These are phyloP conservation scores for Arabis hirsuta DNA, from an alignment of 345 rosid species.

Conservation along the genomic window DNA sequence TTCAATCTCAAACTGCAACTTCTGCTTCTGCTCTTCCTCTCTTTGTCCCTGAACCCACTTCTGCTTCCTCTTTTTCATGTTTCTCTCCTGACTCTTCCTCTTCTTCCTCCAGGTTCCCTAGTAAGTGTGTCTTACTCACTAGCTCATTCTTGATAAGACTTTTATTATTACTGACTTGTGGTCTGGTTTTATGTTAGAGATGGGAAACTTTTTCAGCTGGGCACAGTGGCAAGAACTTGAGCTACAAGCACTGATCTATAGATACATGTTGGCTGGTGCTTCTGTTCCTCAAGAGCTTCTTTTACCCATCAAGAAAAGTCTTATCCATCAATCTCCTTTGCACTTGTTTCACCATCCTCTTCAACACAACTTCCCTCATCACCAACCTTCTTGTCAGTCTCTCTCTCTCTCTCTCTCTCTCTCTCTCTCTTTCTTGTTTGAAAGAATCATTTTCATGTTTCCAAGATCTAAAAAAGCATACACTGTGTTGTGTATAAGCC, in stretches of 20 bases:
- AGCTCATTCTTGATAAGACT: background rate
- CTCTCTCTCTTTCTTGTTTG: background rate
- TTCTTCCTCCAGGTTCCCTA: constrained; percentile 51
- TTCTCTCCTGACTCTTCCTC: constrained; percentile 44
- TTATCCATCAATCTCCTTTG: constrained; percentile 46
- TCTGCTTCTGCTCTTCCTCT: constrained; percentile 68
- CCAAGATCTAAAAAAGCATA: constrained; percentile 38
- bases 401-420: background rate
- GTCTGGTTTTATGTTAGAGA: constrained; percentile 47
- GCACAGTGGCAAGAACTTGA: constrained; percentile 91
- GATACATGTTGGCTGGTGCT: constrained; percentile 72
- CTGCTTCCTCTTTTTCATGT: constrained; percentile 57
- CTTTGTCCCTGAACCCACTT: constrained; percentile 59
- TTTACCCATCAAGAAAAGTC: constrained; percentile 59
- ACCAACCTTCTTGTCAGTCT: constrained; percentile 33
- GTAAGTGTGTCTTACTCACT: constrained; percentile 45
- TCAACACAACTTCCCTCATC: constrained; percentile 40
- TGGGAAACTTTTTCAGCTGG: constrained; percentile 78
- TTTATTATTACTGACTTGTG: background rate
- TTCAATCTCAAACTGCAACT: constrained; percentile 49
- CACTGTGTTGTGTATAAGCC: background rate
- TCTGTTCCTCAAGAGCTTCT: constrained; percentile 78
- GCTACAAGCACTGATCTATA: constrained; percentile 87
- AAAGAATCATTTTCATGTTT: constrained; percentile 29
- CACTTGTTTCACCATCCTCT: constrained; percentile 47